Conservation (phyloP, 805 yeast species). For the Starmerella scarabaei region DNA sequence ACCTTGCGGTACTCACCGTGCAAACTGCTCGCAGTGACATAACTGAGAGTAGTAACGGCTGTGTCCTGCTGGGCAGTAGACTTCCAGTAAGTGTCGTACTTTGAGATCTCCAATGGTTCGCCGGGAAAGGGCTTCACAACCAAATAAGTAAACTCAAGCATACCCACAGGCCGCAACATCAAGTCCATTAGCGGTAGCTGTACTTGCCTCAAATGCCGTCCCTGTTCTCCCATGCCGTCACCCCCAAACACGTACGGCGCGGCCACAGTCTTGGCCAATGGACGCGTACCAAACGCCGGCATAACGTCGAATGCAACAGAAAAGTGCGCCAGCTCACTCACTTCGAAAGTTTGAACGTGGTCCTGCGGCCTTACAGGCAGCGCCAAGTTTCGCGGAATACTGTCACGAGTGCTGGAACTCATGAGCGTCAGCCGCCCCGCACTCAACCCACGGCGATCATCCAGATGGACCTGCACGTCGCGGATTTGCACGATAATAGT, state of each 20-base stretch:
- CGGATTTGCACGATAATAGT: slow-evolving; percentile 71
- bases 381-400: slow-evolving; percentile 75
- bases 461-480: slow-evolving; percentile 33
- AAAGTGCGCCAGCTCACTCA: slow-evolving; percentile 62
- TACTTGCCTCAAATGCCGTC: slow-evolving; percentile 26
- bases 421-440: slow-evolving; percentile 62
- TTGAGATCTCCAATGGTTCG: slow-evolving; percentile 68
- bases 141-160: slow-evolving; percentile 60
- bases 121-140: slow-evolving; percentile 85
- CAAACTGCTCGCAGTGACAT: slow-evolving; percentile 84
- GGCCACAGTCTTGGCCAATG: slow-evolving; percentile 80
- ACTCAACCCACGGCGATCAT: slow-evolving; percentile 30
- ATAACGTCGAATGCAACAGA: slow-evolving; percentile 76
- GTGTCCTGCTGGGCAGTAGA: slow-evolving; percentile 41
- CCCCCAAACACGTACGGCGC: slow-evolving; percentile 40
- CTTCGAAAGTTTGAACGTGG: slow-evolving; percentile 66
- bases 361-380: slow-evolving; percentile 63
- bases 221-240: slow-evolving; percentile 11
- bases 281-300: slow-evolving; percentile 87
- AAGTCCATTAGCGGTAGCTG: slow-evolving; percentile 68
- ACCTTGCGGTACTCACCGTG: slow-evolving; percentile 66
- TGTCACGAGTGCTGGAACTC: slow-evolving; percentile 54
- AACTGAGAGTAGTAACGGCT: slow-evolving; percentile 34
- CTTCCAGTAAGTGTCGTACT: slow-evolving; percentile 95
- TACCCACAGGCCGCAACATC: slow-evolving; percentile 71